Conservation (phyloP, 2,329 filamentous ascomycete species). For the Metarhizium guizhouense region DNA sequence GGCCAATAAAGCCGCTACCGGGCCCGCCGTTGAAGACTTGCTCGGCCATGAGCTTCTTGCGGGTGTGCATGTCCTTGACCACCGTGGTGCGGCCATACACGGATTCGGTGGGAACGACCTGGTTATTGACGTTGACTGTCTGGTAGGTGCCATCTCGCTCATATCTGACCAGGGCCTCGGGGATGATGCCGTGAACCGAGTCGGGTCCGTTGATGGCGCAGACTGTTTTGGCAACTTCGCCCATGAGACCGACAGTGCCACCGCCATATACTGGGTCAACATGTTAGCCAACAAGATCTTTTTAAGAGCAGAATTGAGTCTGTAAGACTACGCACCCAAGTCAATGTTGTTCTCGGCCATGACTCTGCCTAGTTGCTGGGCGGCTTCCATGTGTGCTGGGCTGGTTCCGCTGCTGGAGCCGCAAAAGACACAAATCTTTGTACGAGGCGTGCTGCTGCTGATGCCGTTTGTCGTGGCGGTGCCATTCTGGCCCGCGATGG, state of each 20-base stretch:
- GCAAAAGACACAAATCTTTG: conserved; percentile 91
- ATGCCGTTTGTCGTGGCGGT: conserved; percentile 11
- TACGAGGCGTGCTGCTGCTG: conserved; percentile 23
- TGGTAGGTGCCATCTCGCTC: conserved; percentile 58
- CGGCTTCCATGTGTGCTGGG: conserved; percentile 68
- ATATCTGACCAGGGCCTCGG: conserved; percentile 69
- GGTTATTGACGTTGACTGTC: conserved; percentile 34
- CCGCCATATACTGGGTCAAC: conserved; percentile 72
- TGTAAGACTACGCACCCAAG: conserved; percentile 42
- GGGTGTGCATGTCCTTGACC: conserved; percentile 91
- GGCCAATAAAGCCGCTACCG: conserved; percentile 80
- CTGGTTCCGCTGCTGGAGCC: conserved; percentile 68
- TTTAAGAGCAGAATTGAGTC: background rate
- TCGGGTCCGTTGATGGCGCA: conserved; percentile 73
- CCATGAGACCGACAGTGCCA: conserved; percentile 92
- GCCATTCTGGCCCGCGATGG: conserved; percentile 15
- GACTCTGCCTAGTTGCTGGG: conserved; percentile 61
- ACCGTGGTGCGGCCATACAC: conserved; percentile 79
- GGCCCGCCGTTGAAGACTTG: conserved; percentile 75
- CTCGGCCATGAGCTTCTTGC: conserved; percentile 88
- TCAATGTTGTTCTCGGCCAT: conserved; percentile 71
- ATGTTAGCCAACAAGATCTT: background rate
- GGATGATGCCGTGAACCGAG: conserved; percentile 89
- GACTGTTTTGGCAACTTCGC: conserved; percentile 79
- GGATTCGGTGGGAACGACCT: conserved; percentile 52